Base-by-base conservation (phyloP, 345 rosid genomes). In the Aquilaria yunnanensis region DNA sequence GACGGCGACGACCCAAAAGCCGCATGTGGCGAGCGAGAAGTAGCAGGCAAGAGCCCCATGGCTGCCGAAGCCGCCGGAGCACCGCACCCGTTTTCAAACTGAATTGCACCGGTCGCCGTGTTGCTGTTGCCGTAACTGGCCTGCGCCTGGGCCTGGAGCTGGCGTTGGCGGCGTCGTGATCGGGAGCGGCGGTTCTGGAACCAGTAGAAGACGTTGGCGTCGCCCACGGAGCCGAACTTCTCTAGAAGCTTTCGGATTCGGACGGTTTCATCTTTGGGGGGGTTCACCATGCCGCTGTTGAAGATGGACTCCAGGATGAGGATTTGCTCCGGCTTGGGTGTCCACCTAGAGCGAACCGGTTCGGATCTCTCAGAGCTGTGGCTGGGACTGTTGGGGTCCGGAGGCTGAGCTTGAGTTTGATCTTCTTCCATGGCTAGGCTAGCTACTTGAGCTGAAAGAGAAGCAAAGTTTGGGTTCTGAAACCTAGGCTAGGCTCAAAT, bases 161-260 rank as follows among this genome's bases (percentile, higher is more conserved):
- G 95, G 16, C 99, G 80, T 74, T 88, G 97, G 34, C 97, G 88
- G 74, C 97, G 83, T 59, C 99, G 99, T 60, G 97, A 88, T 77
- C 99, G 83, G 32, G 99, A 90, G 29, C 99, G 79, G 52, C 99
- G 61, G 77, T 94, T 94, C 75, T 94, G 99, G 80, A 94, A 94
- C 99, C 99, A 94, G 78, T 94, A 94, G 80, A 94, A 94, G 78
- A 94, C 99, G 75, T 94, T 94, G 51, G 99, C 96, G 50, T 94
- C 99, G 2, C 95, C 97, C 54, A 94, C 97, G 3, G 89, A 60
- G 5, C 99, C 99, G 54, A 86, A 94, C 63, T 90, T 90, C 72
- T 94, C 99, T 13, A 94, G 97, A 54, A 86, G 71, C 73, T 86
- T 90, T 50, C 99, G 70, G 46, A 94, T 94, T 67, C 91, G 81